Evolutionary conservation across 148 eudicot species (phyloP).

Genomic region (Nyssa sinensis): DNA sequence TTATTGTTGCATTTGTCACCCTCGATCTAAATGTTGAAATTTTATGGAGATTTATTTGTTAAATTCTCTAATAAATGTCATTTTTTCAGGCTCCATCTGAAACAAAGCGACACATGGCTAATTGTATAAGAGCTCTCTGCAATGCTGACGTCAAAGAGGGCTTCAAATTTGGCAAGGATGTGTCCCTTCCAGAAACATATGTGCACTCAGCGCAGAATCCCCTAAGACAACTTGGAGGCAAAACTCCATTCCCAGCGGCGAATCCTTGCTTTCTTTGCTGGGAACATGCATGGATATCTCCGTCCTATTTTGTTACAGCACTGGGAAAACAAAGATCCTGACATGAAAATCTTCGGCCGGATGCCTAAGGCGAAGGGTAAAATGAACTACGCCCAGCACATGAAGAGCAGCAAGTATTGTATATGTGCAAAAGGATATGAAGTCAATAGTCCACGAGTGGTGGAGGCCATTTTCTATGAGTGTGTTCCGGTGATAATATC

Average conservation of each 20-base stretch:
- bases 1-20: too few relatives aligned
- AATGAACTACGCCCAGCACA: slow-evolving; percentile 35
- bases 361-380: slow-evolving; percentile 24
- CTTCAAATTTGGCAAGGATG: slow-evolving; percentile 36
- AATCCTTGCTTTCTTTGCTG: slow-evolving; percentile 43
- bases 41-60: too few relatives aligned
- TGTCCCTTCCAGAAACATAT: slow-evolving; percentile 35
- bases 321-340: slow-evolving; percentile 44
- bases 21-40: too few relatives aligned
- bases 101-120: slow-evolving; percentile 27
- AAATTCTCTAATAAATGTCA: not conserved
- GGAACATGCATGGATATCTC: slow-evolving; percentile 38
- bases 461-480: slow-evolving; percentile 48
- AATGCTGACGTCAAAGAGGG: slow-evolving; percentile 42
- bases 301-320: slow-evolving; percentile 32
- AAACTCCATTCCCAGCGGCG: slow-evolving; percentile 27
- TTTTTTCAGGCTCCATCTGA: slow-evolving; percentile 29
- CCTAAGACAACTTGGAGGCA: slow-evolving; percentile 23
- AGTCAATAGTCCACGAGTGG: slow-evolving; percentile 54
- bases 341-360: slow-evolving; percentile 40
- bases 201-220: slow-evolving; percentile 15
- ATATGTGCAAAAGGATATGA: slow-evolving; percentile 47
- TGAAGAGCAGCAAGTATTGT: slow-evolving; percentile 57
- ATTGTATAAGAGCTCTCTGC: slow-evolving; percentile 34
- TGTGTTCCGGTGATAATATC: slow-evolving; percentile 53